Conservation (phyloP, 2,329 filamentous ascomycete species). For the Teratosphaeria zuluensis region DNA sequence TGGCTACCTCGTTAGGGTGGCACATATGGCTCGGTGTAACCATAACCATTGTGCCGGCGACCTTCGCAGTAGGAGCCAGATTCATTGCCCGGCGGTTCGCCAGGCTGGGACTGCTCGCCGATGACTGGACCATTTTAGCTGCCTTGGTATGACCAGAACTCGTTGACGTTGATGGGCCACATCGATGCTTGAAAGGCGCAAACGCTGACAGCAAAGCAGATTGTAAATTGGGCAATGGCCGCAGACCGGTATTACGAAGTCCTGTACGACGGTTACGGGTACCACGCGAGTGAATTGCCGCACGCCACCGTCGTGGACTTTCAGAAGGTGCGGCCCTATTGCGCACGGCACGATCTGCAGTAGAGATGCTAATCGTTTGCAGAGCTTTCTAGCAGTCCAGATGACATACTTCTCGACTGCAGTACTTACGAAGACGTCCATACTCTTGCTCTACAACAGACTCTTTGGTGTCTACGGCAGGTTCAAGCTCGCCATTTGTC, state of each 20-base stretch:
- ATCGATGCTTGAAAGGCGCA: neutral
- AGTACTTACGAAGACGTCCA: slow-evolving; percentile 36
- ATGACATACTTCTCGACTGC: slow-evolving; percentile 13
- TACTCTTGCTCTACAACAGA: slow-evolving; percentile 40
- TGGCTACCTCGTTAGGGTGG: neutral
- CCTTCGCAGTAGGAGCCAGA: neutral
- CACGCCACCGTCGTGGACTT: neutral
- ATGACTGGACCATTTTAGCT: neutral
- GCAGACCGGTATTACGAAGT: neutral
- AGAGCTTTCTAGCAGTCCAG: neutral
- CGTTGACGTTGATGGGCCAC: neutral
- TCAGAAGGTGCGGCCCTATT: neutral
- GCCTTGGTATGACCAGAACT: neutral
- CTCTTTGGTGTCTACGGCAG: slow-evolving; percentile 32
- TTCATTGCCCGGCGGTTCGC: neutral
- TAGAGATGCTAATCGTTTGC: neutral
- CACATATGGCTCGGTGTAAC: neutral
- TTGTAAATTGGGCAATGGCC: neutral
- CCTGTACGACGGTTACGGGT: neutral
- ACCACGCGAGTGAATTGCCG: neutral
- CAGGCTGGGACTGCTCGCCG: neutral
- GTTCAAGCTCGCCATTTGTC: slow-evolving; percentile 26
- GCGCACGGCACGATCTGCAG: neutral
- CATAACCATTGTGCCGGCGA: neutral
- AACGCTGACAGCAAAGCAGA: neutral